Evolutionary conservation across 176 grass and related monocot species (phyloP).

Genomic region (Poa pratensis): DNA sequence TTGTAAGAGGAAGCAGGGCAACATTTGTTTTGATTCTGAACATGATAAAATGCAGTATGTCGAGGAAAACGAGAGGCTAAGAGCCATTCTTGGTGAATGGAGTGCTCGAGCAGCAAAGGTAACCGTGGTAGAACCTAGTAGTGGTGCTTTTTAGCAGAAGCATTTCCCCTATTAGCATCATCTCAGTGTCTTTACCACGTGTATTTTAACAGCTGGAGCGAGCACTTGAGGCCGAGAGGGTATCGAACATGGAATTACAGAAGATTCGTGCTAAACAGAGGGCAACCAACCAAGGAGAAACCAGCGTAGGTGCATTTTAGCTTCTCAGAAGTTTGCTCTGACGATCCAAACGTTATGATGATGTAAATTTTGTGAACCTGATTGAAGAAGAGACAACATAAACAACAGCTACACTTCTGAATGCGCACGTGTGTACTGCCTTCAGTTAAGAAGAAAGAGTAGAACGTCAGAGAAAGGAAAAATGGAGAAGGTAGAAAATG

Average conservation of each 20-base stretch:
- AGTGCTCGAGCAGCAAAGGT: constrained; percentile 76
- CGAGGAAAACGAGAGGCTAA: constrained; percentile 71
- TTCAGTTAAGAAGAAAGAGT: no score
- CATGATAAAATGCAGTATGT: constrained; percentile 54
- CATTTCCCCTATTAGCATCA: not conserved
- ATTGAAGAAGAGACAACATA: no score
- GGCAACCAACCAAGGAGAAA: constrained; percentile 9
- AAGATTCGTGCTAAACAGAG: constrained; percentile 42
- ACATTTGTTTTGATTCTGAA: constrained; percentile 16
- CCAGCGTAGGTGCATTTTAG: not conserved
- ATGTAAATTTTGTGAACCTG: not conserved
- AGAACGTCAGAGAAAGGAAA: no score
- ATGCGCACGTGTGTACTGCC: no score
- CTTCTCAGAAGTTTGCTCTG: not conserved
- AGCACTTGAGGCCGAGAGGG: constrained; percentile 61
- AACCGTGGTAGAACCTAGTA: not conserved
- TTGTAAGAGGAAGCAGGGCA: not conserved
- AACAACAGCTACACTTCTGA: no score
- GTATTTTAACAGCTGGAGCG: constrained; percentile 56
- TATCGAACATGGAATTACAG: constrained; percentile 51
- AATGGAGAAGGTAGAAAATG: no score
- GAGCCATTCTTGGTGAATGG: constrained; percentile 81
- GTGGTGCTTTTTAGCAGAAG: not conserved
- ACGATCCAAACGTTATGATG: not conserved
- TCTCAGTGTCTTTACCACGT: not conserved